Evolutionary conservation across 441 rosid genomes (phyloP).

Genomic region (Melastoma candidum): DNA sequence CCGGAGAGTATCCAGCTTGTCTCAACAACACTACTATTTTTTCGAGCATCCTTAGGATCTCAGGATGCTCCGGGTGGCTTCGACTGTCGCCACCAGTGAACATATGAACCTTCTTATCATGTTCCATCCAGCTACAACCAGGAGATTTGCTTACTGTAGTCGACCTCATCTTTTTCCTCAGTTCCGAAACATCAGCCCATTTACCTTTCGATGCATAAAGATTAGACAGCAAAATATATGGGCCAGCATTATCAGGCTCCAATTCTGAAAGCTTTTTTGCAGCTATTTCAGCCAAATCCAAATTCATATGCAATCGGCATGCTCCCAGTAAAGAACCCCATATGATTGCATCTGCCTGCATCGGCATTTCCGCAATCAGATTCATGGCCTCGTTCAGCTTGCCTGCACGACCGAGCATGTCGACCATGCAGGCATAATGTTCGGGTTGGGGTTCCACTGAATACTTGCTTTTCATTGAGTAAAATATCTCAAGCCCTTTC

Average conservation of each 20-base stretch:
- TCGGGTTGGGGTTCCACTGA: slow-evolving; percentile 35
- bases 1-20: slow-evolving; percentile 59
- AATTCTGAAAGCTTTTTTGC: slow-evolving; percentile 43
- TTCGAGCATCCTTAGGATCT: slow-evolving; percentile 35
- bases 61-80: slow-evolving; percentile 38
- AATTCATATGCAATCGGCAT: slow-evolving; percentile 45
- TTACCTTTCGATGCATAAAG: slow-evolving; percentile 54
- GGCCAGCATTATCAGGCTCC: slow-evolving; percentile 53
- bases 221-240: slow-evolving; percentile 49
- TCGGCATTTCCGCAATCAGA: slow-evolving; percentile 40
- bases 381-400: slow-evolving; percentile 42
- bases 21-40: slow-evolving; percentile 36
- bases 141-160: slow-evolving; percentile 43
- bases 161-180: slow-evolving; percentile 39
- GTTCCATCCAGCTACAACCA: slow-evolving; percentile 66
- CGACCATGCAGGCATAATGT: slow-evolving; percentile 64
- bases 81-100: slow-evolving; percentile 37
- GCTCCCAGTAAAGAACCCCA: slow-evolving; percentile 70
- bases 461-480: slow-evolving; percentile 42
- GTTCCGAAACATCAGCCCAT: slow-evolving; percentile 39
- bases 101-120: slow-evolving; percentile 45
- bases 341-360: slow-evolving; percentile 56
- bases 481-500: slow-evolving; percentile 45
- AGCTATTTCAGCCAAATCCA: slow-evolving; percentile 55
- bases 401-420: slow-evolving; percentile 62